Conservation (phyloP, 2,329 filamentous ascomycete species). For the Colletotrichum gigasporum region DNA sequence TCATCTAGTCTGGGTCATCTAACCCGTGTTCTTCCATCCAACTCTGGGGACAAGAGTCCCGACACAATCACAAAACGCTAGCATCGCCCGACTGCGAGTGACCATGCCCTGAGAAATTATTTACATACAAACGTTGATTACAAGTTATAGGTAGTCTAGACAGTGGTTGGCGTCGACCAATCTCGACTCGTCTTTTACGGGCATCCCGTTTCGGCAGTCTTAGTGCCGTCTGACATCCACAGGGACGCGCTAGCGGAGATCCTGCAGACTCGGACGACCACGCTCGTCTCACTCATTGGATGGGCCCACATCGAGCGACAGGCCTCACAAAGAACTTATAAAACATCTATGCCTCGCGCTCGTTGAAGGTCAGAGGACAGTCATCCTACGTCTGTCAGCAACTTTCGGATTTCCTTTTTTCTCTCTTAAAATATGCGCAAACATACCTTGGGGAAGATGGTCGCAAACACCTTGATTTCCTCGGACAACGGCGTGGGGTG, state of each 20-base stretch:
- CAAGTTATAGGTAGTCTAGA: conserved; percentile 26
- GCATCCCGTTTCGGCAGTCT: neutral
- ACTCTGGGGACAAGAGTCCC: neutral
- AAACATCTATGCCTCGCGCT: conserved; percentile 55
- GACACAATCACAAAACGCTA: neutral
- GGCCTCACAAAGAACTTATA: neutral
- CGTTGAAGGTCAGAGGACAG: conserved; percentile 79
- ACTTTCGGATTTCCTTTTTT: neutral
- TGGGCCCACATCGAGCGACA: neutral
- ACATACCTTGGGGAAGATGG: conserved; percentile 94
- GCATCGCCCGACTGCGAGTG: neutral
- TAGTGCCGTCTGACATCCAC: conserved; percentile 14
- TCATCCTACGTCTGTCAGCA: conserved; percentile 70
- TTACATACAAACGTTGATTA: conserved; percentile 27
- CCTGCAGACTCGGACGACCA: neutral
- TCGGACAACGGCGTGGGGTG: conserved; percentile 84
- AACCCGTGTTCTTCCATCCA: neutral
- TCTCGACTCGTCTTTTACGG: conserved; percentile 10
- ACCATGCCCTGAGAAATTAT: conserved; percentile 16
- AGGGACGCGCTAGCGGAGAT: conserved; percentile 7
- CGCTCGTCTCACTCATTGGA: neutral
- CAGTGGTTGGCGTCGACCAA: conserved; percentile 4
- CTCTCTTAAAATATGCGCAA: conserved; percentile 16
- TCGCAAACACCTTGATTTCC: conserved; percentile 98
- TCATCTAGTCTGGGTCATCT: neutral